Evolutionary conservation across 805 yeast species (phyloP).

Genomic region (Cyberlindnera sargentensis): DNA sequence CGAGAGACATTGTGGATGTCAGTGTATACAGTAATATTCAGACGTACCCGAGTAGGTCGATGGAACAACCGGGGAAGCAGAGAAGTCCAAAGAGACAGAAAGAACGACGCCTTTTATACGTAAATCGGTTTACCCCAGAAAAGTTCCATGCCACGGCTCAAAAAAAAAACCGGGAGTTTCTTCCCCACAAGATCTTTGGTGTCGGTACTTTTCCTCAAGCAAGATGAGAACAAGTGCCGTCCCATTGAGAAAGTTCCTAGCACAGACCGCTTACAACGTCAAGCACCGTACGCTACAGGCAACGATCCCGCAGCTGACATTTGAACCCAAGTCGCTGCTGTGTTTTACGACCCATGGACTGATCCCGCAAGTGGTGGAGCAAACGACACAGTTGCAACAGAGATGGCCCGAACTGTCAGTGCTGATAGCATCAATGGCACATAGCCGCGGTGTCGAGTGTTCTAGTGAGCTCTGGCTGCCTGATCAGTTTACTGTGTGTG

Average conservation of each 20-base stretch:
- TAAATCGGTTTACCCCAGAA: too few relatives aligned
- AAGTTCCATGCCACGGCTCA: too few relatives aligned
- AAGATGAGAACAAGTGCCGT: not conserved
- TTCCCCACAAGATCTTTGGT: not conserved
- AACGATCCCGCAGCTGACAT: not conserved
- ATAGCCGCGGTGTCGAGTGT: not conserved
- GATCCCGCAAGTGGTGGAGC: conserved; percentile 1
- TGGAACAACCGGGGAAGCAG: too few relatives aligned
- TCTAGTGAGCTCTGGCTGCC: conserved; percentile 1
- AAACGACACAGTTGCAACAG: not conserved
- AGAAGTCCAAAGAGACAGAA: too few relatives aligned
- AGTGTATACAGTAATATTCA: not conserved
- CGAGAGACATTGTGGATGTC: conserved; percentile 6
- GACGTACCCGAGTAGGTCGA: too few relatives aligned
- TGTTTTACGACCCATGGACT: conserved; percentile 1
- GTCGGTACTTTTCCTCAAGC: too few relatives aligned
- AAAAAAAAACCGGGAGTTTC: not conserved
- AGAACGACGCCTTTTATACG: too few relatives aligned
- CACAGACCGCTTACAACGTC: conserved; percentile 1
- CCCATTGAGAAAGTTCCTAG: not conserved
- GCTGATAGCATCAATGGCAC: not conserved
- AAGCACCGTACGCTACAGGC: not conserved
- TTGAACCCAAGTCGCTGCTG: not conserved
- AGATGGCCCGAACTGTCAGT: not conserved
- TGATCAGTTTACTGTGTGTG: not conserved